A percentile compares a stretch with the other conserved stretches of the same genome.
These are phyloP conservation scores for Gracilariopsis chorda DNA, from an alignment of 23 red algal genomes.

Conservation along the genomic window DNA sequence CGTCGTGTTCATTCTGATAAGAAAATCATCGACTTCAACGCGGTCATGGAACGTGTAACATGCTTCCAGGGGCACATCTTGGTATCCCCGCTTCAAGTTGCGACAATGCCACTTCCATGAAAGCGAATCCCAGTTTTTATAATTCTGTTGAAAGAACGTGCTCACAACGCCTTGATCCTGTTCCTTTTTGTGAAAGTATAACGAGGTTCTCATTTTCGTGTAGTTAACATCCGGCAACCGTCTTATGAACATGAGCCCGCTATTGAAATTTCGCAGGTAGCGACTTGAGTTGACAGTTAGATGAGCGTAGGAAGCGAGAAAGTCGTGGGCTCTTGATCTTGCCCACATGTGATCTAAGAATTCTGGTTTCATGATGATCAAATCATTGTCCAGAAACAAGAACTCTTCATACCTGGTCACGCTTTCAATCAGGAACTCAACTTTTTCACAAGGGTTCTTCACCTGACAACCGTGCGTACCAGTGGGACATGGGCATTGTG, in stretches of 20 bases:
- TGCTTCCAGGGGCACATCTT: constrained; percentile 30
- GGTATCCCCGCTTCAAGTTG: background rate
- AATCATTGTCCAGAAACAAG: constrained; percentile 37
- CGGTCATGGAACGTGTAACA: constrained; percentile 46
- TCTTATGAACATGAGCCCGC: constrained; percentile 44
- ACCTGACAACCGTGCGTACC: background rate
- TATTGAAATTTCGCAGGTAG: constrained; percentile 42
- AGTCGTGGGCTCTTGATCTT: constrained; percentile 32
- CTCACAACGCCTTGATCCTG: constrained; percentile 30
- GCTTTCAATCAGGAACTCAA: constrained; percentile 16
- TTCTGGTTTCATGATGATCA: constrained; percentile 19
- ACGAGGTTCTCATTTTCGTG: background rate
- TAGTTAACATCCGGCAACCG: background rate
- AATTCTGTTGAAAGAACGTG: constrained; percentile 19
- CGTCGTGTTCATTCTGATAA: constrained; percentile 6
- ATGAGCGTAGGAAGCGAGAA: constrained; percentile 48
- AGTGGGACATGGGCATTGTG: constrained; percentile 27
- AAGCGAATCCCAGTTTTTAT: constrained; percentile 47
- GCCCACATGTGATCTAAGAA: constrained; percentile 19
- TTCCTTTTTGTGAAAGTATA: background rate
- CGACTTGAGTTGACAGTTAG: background rate
- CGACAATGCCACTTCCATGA: constrained; percentile 54
- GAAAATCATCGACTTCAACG: background rate
- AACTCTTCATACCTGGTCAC: background rate
- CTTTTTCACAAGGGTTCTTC: constrained; percentile 53